These are phyloP conservation scores for Ascochyta pisi DNA, from an alignment of 2,329 filamentous ascomycete genomes.

Conservation along the genomic window DNA sequence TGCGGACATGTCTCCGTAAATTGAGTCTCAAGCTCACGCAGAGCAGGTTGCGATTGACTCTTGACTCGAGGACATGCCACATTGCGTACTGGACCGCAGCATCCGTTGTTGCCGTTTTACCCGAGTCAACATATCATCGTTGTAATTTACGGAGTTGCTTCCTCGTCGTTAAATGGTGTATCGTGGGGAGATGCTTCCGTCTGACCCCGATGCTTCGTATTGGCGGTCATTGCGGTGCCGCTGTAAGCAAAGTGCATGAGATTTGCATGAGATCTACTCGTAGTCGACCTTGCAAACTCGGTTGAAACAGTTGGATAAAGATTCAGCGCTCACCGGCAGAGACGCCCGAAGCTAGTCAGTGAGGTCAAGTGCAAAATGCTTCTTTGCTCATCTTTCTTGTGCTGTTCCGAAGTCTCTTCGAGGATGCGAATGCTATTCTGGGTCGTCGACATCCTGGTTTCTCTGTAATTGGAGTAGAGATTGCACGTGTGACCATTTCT, in stretches of 20 bases:
- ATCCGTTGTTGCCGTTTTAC: conserved; percentile 9
- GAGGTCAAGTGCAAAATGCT: background rate
- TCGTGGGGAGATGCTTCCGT: conserved; percentile 5
- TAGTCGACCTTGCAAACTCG: conserved; percentile 5
- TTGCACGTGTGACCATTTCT: conserved; percentile 1
- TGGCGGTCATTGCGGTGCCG: conserved; percentile 2
- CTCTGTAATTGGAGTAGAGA: conserved; percentile 1
- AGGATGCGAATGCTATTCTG: conserved; percentile 8
- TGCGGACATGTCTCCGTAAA: background rate
- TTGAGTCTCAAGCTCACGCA: background rate
- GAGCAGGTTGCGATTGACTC: background rate
- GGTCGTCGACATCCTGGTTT: background rate
- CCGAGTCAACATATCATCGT: conserved; percentile 10
- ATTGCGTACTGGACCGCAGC: background rate
- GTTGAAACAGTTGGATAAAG: background rate
- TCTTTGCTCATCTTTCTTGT: background rate
- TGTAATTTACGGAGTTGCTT: conserved; percentile 7
- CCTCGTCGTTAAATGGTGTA: conserved; percentile 9
- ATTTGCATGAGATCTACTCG: conserved; percentile 3
- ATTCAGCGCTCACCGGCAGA: conserved; percentile 1
- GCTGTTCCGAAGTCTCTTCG: conserved; percentile 5
- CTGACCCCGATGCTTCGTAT: conserved; percentile 6
- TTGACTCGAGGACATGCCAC: background rate
- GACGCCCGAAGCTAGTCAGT: background rate
- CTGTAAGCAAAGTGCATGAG: conserved; percentile 8